Conservation (phyloP, 2,329 filamentous ascomycete genomes). For the Hortaea sp. region DNA sequence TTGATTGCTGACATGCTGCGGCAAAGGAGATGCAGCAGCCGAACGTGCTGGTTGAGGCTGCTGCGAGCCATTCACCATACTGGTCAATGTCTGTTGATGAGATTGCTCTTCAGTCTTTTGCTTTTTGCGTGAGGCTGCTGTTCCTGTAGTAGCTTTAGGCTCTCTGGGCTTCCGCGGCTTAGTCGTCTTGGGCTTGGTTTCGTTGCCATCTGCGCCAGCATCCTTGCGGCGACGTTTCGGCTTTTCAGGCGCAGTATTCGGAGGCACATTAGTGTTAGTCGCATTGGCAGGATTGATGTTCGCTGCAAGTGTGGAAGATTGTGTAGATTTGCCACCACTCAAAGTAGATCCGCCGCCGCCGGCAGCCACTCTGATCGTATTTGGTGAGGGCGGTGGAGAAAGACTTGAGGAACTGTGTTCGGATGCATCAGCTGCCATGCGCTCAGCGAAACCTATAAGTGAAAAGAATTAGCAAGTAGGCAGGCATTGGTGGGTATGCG, state of each 20-base stretch:
- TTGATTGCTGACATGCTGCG: constrained; percentile 9
- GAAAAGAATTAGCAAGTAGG: no score
- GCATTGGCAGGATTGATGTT: constrained; percentile 10
- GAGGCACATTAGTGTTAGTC: constrained; percentile 8
- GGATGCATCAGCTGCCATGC: constrained; percentile 12
- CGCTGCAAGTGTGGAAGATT: constrained; percentile 15
- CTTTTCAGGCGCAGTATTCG: constrained; percentile 25
- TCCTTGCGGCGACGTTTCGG: constrained; percentile 31
- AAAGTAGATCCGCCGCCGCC: constrained; percentile 1
- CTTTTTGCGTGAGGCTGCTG: constrained; percentile 39
- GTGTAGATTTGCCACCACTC: constrained; percentile 4
- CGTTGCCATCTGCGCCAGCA: constrained; percentile 31
- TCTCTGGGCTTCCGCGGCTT: constrained; percentile 36
- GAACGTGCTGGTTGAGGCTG: constrained; percentile 12
- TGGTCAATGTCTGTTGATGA: constrained; percentile 32
- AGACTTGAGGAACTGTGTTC: constrained; percentile 13
- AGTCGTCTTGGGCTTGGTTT: constrained; percentile 24
- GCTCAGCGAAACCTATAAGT: constrained; percentile 1
- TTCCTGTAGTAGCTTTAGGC: constrained; percentile 34
- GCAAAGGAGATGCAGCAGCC: constrained; percentile 19
- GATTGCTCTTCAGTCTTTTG: constrained; percentile 30
- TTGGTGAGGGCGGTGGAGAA: constrained; percentile 18
- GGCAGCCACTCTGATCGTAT: constrained; percentile 17
- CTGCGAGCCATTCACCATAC: constrained; percentile 26
- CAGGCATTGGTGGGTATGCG: no score